Base-by-base conservation (phyloP, 2,329 filamentous ascomycete genomes). In the Colletotrichum spaethianum region DNA sequence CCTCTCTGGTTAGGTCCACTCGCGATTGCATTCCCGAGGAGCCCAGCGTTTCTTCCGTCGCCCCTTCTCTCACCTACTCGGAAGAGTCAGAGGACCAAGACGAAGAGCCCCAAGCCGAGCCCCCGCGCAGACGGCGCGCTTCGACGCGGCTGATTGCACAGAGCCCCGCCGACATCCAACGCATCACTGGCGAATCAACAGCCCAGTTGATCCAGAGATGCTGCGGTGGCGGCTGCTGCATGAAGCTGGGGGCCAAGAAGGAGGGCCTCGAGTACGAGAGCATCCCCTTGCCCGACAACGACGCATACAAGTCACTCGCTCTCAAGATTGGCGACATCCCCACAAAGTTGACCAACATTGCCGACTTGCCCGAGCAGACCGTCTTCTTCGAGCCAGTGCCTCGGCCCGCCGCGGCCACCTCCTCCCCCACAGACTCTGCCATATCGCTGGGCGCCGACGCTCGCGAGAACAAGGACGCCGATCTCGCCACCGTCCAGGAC, bases 261-360 rank as follows among this genome's bases (percentile, higher is more conserved):
- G 80, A 85, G 2, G 83, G 83, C 40, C 73, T 89, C 56, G 82
- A 88, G 50, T 90, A 87, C 70, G 89, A 91, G 77, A 79, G 78
- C 8, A 80, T 92, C 26, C 77, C 84, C 20, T 78, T 90, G 2
- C 95, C 96, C 1, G 91, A 96, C 80, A 98, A 97, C 77, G 89
- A 92, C 72, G 96, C 96, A 20, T 99, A 93, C 84, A 88, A 90
- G 67, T 94, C 92, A 72, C 87, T 99, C 60, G 87, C 91, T 63
- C 88, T 98, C 76, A 93, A 92, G 77, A 87, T 98, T 72, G 91
- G 91, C 69, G 88, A 91, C 40, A 90, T 98, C 64, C 93, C 92
- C 7, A 94, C 91, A 61, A 86, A 88, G 23, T 86, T 98, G 73
- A 94, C 92, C 50, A 92, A 91, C 76, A 84, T 95, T 31, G 86